A percentile compares a stretch with the other conserved stretches of the same genome.
These are phyloP conservation scores for Scytalidium sp. DNA, from an alignment of 2,329 filamentous ascomycete species.

Conservation along the genomic window DNA sequence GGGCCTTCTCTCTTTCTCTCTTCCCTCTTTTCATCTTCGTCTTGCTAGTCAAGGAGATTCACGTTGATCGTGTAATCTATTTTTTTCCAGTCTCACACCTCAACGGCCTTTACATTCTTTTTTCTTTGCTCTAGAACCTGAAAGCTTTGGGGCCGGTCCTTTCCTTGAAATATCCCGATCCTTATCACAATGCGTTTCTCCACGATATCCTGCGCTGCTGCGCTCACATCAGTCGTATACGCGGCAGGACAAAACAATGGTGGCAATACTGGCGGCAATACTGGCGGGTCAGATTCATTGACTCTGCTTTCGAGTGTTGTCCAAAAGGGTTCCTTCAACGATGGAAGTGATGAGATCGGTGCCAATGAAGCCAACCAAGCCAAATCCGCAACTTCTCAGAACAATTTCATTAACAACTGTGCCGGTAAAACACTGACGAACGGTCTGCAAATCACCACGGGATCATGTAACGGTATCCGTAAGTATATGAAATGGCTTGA, in stretches of 20 bases:
- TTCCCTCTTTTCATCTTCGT: constrained; percentile 23
- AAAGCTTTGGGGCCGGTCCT: not conserved
- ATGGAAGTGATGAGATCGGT: constrained; percentile 22
- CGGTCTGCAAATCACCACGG: constrained; percentile 52
- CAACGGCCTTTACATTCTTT: constrained; percentile 27
- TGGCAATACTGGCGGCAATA: not conserved
- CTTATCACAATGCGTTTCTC: constrained; percentile 23
- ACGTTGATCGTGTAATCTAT: constrained; percentile 33
- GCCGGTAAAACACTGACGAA: constrained; percentile 49
- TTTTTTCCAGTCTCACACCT: constrained; percentile 23
- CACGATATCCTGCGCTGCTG: constrained; percentile 19
- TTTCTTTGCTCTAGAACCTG: constrained; percentile 11
- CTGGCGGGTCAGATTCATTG: not conserved
- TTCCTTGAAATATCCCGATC: not conserved
- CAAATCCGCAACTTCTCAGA: constrained; percentile 21
- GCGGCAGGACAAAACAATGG: constrained; percentile 11
- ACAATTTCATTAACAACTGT: constrained; percentile 32
- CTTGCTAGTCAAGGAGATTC: constrained; percentile 33
- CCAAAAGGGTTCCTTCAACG: constrained; percentile 24
- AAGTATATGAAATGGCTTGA: constrained; percentile 12
- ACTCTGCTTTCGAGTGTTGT: constrained; percentile 21
- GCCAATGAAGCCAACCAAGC: constrained; percentile 20
- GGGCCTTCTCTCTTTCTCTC: constrained; percentile 25
- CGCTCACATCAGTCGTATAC: constrained; percentile 16
- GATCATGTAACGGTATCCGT: constrained; percentile 55